Evolutionary conservation across 2,329 filamentous ascomycete species (phyloP), one percentile per base, ranked within the genome.

Genomic region (Trichoderma sp.): DNA sequence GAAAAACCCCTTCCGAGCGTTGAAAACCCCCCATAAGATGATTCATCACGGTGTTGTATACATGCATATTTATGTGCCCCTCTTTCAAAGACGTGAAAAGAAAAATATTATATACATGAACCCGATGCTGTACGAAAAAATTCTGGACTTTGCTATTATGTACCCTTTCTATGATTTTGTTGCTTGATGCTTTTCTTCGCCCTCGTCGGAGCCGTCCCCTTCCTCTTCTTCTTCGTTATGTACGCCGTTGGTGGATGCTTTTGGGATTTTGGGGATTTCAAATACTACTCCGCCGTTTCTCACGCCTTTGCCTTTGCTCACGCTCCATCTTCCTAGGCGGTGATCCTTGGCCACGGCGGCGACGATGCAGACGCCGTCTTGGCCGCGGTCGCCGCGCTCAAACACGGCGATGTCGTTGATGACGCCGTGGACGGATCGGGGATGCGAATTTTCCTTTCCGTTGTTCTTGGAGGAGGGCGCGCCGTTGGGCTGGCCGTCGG

Each of bases 401-500:
- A 96, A 94, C 15, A 97, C 87, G 1, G 93, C 89, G 72, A 99
- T 91, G 76, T 93, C 94, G 78, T 98, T 99, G 75, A 99, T 86
- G 8, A 98, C 86, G 55, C 96, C 96, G 76, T 88, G 88, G 68
- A 94, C 85, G 20, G 78, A 75, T 6, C 75, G 78, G 72, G 76
- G 68, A 55, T 75, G 71, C 28, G 77, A 74, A 53, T 20, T 50
- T 50, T 50, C 43, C 43, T 50, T 50, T n/a, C 79, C 79, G 43
- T 79, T 77, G 39, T 79, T 77, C 20, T 80, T 79, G 13, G 36
- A 15, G 36, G 36, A 7, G 11, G 76, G 73, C 13, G 65, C 61
- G 55, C 47, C 32, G 53, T 66, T 55, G 23, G 20, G 5, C 36
- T 55, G 28, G 6, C 12, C 28, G 17, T 34, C 57, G 55, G 20